Conservation (phyloP, 2,329 filamentous ascomycete species). For the Ilyonectria mors-panacis region DNA sequence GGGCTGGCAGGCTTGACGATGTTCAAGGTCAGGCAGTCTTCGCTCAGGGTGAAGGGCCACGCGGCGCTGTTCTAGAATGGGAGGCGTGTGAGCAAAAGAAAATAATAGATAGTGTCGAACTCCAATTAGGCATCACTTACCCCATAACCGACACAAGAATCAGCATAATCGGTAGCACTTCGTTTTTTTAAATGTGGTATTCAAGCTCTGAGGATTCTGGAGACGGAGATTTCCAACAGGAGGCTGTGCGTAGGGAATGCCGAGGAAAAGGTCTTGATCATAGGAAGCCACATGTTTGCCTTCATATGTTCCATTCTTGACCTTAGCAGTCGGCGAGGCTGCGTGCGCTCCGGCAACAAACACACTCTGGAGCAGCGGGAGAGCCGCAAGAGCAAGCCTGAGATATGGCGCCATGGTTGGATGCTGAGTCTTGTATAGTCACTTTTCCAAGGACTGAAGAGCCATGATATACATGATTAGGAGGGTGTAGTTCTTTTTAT, state of each 20-base stretch:
- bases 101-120: neutral
- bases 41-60: constrained; percentile 37
- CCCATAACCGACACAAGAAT: constrained; percentile 45
- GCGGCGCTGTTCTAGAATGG: constrained; percentile 31
- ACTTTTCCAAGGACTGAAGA: neutral
- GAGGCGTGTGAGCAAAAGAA: neutral
- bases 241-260: constrained; percentile 41
- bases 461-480: neutral
- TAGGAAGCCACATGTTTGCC: constrained; percentile 40
- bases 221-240: constrained; percentile 17
- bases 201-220: constrained; percentile 22
- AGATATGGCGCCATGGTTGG: constrained; percentile 16
- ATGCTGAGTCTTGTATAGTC: neutral
- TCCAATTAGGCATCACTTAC: constrained; percentile 12
- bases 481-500: neutral
- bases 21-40: constrained; percentile 43
- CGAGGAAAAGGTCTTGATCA: constrained; percentile 41
- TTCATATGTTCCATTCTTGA: constrained; percentile 43
- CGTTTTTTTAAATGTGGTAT: constrained; percentile 29
- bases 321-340: constrained; percentile 23
- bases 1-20: constrained; percentile 35
- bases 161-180: constrained; percentile 42
- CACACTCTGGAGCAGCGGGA: constrained; percentile 12
- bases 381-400: constrained; percentile 4
- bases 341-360: neutral